Percentiles rank a stretch among this genome's conserved stretches.
These are phyloP conservation scores for Haemoproteus tartakovskyi DNA, from an alignment of 169 alveolate species.

Conservation along the genomic window DNA sequence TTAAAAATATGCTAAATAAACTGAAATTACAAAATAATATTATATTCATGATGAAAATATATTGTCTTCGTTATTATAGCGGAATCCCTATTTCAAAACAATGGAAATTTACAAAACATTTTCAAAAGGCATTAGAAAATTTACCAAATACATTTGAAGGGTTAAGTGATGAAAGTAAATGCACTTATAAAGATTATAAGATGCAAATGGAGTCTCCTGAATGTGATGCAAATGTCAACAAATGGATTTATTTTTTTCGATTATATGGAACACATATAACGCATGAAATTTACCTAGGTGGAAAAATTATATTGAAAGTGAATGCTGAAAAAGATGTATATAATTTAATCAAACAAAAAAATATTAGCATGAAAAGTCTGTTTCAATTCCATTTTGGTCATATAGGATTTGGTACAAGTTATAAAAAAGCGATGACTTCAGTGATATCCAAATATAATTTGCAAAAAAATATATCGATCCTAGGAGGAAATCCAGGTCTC, in stretches of 20 bases:
- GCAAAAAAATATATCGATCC: conserved; percentile 66
- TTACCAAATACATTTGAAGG: conserved; percentile 64
- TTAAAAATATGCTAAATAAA: conserved; percentile 72
- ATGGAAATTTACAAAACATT: conserved; percentile 69
- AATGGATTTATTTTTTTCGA: conserved; percentile 81
- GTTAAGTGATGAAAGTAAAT: conserved; percentile 48
- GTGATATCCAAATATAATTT: conserved; percentile 12
- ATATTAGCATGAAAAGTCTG: conserved; percentile 68
- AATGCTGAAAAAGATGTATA: conserved; percentile 76
- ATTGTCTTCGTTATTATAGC: conserved; percentile 82
- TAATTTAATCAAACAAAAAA: conserved; percentile 68
- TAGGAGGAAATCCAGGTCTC: conserved; percentile 78
- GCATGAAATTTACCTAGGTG: conserved; percentile 81
- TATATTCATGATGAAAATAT: conserved; percentile 79
- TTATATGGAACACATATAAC: conserved; percentile 84
- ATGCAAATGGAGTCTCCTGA: conserved; percentile 64
- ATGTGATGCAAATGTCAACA: conserved; percentile 73
- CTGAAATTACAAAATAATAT: conserved; percentile 66
- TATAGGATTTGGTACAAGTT: conserved; percentile 37
- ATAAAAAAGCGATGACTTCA: neutral
- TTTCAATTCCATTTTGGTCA: conserved; percentile 69
- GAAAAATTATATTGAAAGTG: conserved; percentile 80
- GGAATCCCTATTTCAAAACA: conserved; percentile 72
- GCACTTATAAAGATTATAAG: conserved; percentile 55
- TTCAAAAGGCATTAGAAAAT: conserved; percentile 65